Evolutionary conservation across 352 stramenopile genomes (phyloP).

Genomic region (Phytophthora pseudosyringae): DNA sequence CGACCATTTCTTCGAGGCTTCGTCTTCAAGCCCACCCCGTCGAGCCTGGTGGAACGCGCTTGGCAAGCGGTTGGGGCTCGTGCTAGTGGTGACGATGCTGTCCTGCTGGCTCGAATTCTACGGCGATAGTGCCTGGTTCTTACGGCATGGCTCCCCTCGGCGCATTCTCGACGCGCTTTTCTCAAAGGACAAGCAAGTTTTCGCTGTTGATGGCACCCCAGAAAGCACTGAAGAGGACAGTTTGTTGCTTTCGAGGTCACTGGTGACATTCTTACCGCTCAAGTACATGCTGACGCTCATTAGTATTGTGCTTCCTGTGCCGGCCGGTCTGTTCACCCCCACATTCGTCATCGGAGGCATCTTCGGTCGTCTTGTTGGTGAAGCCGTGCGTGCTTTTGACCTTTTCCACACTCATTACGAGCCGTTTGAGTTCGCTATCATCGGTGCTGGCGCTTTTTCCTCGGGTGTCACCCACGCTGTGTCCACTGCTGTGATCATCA

Average conservation of each 20-base stretch:
- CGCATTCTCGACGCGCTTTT: constrained; percentile 73
- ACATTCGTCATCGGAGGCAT: constrained; percentile 89
- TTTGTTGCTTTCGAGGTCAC: constrained; percentile 70
- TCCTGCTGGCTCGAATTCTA: constrained; percentile 83
- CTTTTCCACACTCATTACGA: constrained; percentile 74
- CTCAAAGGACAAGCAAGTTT: constrained; percentile 67
- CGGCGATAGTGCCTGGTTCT: constrained; percentile 82
- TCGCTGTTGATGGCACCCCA: constrained; percentile 26
- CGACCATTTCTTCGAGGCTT: constrained; percentile 53
- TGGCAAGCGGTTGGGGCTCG: constrained; percentile 64
- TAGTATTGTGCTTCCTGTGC: constrained; percentile 78
- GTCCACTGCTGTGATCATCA: constrained; percentile 94
- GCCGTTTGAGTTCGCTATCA: constrained; percentile 93
- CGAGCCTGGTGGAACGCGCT: constrained; percentile 53
- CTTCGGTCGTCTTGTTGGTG: constrained; percentile 80
- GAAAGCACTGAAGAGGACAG: constrained; percentile 43
- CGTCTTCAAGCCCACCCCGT: constrained; percentile 9
- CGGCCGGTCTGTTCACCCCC: constrained; percentile 81
- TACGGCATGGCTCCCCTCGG: constrained; percentile 70
- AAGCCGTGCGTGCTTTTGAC: constrained; percentile 71
- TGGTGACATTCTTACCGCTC: constrained; percentile 79
- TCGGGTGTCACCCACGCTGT: constrained; percentile 93
- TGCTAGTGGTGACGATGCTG: constrained; percentile 63
- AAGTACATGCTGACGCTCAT: constrained; percentile 82
- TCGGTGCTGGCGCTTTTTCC: constrained; percentile 91